Conservation (phyloP, 2,329 filamentous ascomycete species). For the Thermothelomyces thermophilus region DNA sequence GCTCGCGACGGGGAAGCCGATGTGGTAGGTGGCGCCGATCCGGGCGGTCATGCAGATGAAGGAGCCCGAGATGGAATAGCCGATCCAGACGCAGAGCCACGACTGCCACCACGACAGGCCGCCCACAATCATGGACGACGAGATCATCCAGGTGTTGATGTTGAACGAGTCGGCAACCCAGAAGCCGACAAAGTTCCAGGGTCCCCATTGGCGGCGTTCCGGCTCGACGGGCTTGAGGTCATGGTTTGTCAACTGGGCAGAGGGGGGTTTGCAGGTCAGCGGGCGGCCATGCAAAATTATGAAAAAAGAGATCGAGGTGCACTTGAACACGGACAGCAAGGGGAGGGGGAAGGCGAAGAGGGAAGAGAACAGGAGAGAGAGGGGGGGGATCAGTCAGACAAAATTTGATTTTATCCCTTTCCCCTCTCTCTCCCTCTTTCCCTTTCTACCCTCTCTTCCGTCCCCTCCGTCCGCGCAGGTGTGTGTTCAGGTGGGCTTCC, state of each 20-base stretch:
- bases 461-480: not conserved
- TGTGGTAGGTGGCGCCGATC: conserved; percentile 81
- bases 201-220: conserved; percentile 72
- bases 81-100: conserved; percentile 81
- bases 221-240: conserved; percentile 78
- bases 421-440: not conserved
- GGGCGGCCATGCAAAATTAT: not conserved
- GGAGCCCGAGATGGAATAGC: conserved; percentile 67
- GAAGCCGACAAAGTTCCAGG: conserved; percentile 84
- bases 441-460: too few relatives aligned
- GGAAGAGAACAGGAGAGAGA: not conserved
- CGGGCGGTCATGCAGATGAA: conserved; percentile 75
- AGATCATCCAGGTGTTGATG: conserved; percentile 93
- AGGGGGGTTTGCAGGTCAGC: conserved; percentile 10
- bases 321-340: not conserved
- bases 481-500: conserved; percentile 16
- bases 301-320: not conserved
- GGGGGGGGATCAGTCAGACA: not conserved
- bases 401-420: not conserved
- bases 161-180: conserved; percentile 84
- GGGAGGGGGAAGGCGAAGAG: not conserved
- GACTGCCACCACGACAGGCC: conserved; percentile 90
- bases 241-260: conserved; percentile 63
- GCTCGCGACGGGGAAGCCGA: conserved; percentile 77
- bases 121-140: conserved; percentile 69